Conservation (phyloP, 257 asterid species). For the Solanum virginianum region DNA sequence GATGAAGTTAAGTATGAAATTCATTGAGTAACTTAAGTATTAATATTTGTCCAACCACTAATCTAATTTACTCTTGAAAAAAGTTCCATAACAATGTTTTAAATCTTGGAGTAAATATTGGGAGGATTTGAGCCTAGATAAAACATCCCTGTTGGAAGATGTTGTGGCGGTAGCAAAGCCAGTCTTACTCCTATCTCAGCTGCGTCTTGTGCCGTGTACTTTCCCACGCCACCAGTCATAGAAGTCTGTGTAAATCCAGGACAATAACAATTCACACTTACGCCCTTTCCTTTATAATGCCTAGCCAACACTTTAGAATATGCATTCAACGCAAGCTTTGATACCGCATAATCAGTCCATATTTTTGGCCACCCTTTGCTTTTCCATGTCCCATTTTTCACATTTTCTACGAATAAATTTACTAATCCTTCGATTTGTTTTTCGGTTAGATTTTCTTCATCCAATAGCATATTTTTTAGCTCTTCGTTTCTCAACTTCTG, state of each 20-base stretch:
- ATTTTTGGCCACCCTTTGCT: conserved; percentile 63
- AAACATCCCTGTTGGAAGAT: conserved; percentile 49
- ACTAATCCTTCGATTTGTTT: conserved; percentile 35
- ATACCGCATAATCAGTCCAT: conserved; percentile 79
- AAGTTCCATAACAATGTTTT: background rate
- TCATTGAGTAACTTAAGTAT: background rate
- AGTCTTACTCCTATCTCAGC: conserved; percentile 31
- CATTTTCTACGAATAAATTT: conserved; percentile 32
- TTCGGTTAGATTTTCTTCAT: conserved; percentile 38
- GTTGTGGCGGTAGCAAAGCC: conserved; percentile 29
- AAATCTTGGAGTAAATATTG: conserved; percentile 29
- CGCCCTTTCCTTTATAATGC: conserved; percentile 13
- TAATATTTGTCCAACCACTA: background rate
- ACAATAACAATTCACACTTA: conserved; percentile 59
- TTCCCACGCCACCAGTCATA: conserved; percentile 62
- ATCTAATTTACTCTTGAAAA: background rate
- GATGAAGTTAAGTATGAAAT: background rate
- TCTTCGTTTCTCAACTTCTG: conserved; percentile 52
- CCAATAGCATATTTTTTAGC: conserved; percentile 26
- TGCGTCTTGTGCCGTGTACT: conserved; percentile 31
- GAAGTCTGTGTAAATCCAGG: conserved; percentile 81
- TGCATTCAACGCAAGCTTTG: conserved; percentile 62
- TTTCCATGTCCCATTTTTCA: conserved; percentile 44
- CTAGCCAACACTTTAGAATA: conserved; percentile 48
- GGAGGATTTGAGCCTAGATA: conserved; percentile 10